Conservation (phyloP, 139 green algal species). For the Eudorina sp. region DNA sequence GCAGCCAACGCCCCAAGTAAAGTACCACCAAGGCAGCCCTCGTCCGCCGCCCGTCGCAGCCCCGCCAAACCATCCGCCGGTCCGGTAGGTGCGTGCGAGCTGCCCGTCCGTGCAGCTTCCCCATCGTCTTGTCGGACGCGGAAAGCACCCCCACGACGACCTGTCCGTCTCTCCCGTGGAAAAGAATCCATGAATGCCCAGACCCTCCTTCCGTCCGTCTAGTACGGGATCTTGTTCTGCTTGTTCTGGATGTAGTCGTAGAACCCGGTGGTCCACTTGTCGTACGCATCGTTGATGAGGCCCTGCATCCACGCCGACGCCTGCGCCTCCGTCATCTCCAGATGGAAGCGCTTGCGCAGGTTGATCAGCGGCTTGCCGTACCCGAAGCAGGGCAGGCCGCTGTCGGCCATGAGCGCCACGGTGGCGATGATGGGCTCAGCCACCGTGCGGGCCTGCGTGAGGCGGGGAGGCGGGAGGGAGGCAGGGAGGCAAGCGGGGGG, state of each 20-base stretch:
- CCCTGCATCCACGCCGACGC: conserved; percentile 78
- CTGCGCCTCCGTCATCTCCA: conserved; percentile 65
- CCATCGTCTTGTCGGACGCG: no score
- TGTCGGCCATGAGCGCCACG: conserved; percentile 90
- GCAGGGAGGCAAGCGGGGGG: not conserved
- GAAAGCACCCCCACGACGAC: no score
- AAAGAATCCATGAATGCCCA: no score
- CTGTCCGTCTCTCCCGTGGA: no score
- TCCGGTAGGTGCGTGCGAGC: no score
- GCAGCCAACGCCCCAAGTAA: no score
- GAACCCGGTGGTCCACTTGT: conserved; percentile 92
- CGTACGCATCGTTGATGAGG: conserved; percentile 88
- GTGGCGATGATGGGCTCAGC: conserved; percentile 92
- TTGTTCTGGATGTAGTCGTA: conserved; percentile 89
- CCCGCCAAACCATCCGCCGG: no score
- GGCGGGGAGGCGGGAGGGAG: not conserved
- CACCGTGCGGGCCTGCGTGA: conserved; percentile 85
- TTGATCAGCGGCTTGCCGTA: conserved; percentile 80
- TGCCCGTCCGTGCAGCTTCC: no score
- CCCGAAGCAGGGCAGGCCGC: conserved; percentile 94
- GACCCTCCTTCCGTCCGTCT: no score
- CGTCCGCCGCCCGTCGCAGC: no score
- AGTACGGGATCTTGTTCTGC: conserved; percentile 66
- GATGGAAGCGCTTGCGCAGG: conserved; percentile 88
- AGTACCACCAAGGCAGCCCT: no score